Conservation (phyloP, 805 yeast species). For the Kazachstania africana region DNA sequence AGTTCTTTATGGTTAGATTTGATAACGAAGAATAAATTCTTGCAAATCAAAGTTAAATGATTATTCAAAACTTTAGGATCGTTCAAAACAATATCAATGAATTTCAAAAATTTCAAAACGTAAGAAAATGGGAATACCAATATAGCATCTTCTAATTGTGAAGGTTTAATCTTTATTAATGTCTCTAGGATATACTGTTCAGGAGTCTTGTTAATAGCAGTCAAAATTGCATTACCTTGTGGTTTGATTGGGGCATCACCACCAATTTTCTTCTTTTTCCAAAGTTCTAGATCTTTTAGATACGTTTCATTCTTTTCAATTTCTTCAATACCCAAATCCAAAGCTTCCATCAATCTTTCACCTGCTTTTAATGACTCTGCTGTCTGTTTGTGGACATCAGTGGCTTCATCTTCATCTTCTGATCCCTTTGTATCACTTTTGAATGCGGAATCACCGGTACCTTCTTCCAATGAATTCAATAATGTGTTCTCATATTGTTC, state of each 20-base stretch:
- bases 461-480: slow-evolving; percentile 58
- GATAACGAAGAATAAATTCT: slow-evolving; percentile 64
- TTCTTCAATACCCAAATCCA: slow-evolving; percentile 71
- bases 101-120: slow-evolving; percentile 55
- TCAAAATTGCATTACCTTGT: slow-evolving; percentile 55
- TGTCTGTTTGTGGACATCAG: slow-evolving; percentile 69
- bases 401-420: slow-evolving; percentile 38
- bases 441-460: slow-evolving; percentile 31
- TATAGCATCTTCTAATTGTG: slow-evolving; percentile 87
- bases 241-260: slow-evolving; percentile 48
- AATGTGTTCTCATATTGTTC: slow-evolving; percentile 79
- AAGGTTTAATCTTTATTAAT: slow-evolving; percentile 56
- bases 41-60: slow-evolving; percentile 54
- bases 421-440: slow-evolving; percentile 28
- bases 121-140: slow-evolving; percentile 84
- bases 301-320: slow-evolving; percentile 45
- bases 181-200: slow-evolving; percentile 70
- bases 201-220: slow-evolving; percentile 61
- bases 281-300: slow-evolving; percentile 28
- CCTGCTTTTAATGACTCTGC: slow-evolving; percentile 90
- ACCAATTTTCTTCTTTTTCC: slow-evolving; percentile 32
- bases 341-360: slow-evolving; percentile 82
- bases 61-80: slow-evolving; percentile 34
- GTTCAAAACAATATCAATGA: slow-evolving; percentile 66
- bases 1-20: slow-evolving; percentile 70